Base-by-base conservation (phyloP, 2,329 filamentous ascomycete species). In the Elsinoe ampelina region DNA sequence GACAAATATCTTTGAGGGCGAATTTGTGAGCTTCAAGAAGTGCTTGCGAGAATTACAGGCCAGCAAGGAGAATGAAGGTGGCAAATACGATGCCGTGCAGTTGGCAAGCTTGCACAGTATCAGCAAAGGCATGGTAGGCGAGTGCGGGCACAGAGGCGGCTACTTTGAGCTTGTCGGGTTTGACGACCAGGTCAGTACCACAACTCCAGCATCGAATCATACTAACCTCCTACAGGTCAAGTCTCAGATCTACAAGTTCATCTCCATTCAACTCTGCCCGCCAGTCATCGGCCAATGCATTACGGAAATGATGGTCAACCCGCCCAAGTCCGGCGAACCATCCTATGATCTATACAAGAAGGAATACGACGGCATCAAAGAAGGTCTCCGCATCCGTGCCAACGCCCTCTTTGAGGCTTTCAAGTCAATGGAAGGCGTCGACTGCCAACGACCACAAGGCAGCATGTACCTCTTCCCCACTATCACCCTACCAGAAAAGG, bases 391-490 rank as follows among this genome's bases (percentile, higher is more conserved):
- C 67, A 75, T 87, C 71, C 86, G 93, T 62, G 93, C 93, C 38
- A 81, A 78, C 58, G 91, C 93, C 5, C 79, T 98, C 51, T 93
- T 95, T 74, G 81, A 90, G 66, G 91, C 92, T 26, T 98, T 98
- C 74, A 78, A 83, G 71, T 76, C 89, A 69, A 97, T 98, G 93
- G 92, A 97, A 73, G 93, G 93, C 58, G 92, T 98, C 58, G 82
- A 91, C 70, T 95, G 91, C 74, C 86, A 87, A 66, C 80, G 83
- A 64, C 93, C 93, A 57, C 87, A 95, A 80, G 93, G 93, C 59
- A 86, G 87, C 70, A 98, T 98, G 93, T 98, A 98, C 77, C 86
- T 98, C 66, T 98, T 97, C 82, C 93, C 93, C 20, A 93, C 89
- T 64, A 95, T 98, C 74, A 83, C 77, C 34, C 77, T 98, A 20